These are phyloP conservation scores for Coniella lustricola DNA, from an alignment of 2,329 filamentous ascomycete genomes.

Conservation along the genomic window DNA sequence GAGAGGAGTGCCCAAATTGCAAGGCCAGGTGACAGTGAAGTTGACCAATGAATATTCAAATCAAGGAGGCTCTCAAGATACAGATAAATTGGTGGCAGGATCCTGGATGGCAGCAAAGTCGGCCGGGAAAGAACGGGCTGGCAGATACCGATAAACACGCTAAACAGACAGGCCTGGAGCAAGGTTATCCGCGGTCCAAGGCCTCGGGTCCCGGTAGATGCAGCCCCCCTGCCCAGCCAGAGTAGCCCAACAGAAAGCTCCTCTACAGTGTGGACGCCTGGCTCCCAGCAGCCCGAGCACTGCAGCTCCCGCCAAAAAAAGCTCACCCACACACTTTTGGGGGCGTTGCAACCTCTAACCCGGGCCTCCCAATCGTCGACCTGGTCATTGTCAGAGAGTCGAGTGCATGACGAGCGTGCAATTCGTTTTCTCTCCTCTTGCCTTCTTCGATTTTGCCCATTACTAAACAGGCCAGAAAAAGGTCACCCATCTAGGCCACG, in stretches of 20 bases:
- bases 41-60: no score
- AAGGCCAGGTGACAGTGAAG: no score
- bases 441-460: neutral
- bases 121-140: slow-evolving; percentile 11
- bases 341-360: neutral
- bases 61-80: no score
- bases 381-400: neutral
- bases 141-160: neutral
- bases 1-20: no score
- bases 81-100: no score
- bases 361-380: neutral
- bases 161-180: neutral
- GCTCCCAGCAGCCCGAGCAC: neutral
- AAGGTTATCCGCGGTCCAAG: neutral
- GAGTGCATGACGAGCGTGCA: slow-evolving; percentile 6
- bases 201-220: neutral
- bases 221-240: neutral
- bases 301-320: slow-evolving; percentile 12
- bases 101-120: neutral
- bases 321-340: slow-evolving; percentile 1
- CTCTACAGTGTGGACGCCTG: neutral
- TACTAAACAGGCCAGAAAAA: neutral
- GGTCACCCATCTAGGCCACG: neutral
- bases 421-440: neutral
- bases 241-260: slow-evolving; percentile 4